Conservation (phyloP, 257 asterid species). For the Paulownia fortunei region DNA sequence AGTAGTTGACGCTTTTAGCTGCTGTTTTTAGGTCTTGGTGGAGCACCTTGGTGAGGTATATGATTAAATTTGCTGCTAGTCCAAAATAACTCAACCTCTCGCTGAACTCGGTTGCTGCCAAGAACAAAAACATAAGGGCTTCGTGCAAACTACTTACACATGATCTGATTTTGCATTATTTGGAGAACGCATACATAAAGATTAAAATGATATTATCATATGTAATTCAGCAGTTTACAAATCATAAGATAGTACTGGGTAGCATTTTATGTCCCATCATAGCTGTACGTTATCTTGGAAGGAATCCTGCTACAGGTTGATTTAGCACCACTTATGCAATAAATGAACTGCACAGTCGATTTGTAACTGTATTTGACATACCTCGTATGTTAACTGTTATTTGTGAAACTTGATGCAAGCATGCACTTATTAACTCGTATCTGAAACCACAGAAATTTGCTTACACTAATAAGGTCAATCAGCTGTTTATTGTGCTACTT, state of each 20-base stretch:
- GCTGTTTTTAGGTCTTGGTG: constrained; percentile 78
- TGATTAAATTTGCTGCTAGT: constrained; percentile 64
- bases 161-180: background rate
- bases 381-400: background rate
- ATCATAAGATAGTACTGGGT: no score
- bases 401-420: background rate
- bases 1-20: constrained; percentile 66
- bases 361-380: no score
- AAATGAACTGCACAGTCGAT: no score
- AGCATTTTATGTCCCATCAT: no score
- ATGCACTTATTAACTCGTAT: no score
- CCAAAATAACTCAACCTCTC: constrained; percentile 88
- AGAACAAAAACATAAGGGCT: background rate
- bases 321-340: background rate
- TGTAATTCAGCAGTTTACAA: background rate
- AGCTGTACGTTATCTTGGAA: background rate
- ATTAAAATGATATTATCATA: background rate
- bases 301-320: constrained; percentile 13
- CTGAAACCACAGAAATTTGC: no score
- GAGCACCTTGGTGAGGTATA: constrained; percentile 71
- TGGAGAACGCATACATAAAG: no score
- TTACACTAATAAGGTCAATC: no score
- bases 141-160: background rate
- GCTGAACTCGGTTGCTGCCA: constrained; percentile 71
- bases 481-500: no score